These are phyloP conservation scores for Knufia petricola DNA, from an alignment of 2,329 filamentous ascomycete species.

Conservation along the genomic window DNA sequence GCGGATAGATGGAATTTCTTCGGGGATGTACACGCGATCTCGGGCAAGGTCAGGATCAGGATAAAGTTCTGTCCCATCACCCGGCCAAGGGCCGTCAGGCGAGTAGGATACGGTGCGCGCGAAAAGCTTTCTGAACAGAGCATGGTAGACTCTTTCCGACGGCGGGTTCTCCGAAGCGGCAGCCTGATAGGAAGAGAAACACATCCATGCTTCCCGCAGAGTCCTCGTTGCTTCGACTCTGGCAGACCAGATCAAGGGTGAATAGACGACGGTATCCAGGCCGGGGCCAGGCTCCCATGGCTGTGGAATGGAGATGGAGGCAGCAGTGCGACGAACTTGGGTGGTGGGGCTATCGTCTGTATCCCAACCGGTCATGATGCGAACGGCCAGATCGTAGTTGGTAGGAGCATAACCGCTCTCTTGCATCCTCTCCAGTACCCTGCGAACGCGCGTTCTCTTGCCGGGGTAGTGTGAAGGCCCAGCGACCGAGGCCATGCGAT, in stretches of 20 bases:
- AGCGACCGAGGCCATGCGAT: constrained; percentile 47
- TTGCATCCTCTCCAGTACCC: constrained; percentile 46
- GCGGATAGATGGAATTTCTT: constrained; percentile 43
- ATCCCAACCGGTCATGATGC: constrained; percentile 53
- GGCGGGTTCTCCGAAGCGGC: constrained; percentile 24
- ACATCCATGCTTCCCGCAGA: constrained; percentile 55
- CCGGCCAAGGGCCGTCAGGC: constrained; percentile 36
- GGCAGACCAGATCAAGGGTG: constrained; percentile 42
- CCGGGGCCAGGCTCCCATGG: constrained; percentile 13
- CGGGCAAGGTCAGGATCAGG: constrained; percentile 48
- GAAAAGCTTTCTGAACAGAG: constrained; percentile 49
- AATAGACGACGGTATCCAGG: constrained; percentile 15
- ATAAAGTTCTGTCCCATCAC: constrained; percentile 46
- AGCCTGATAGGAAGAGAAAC: constrained; percentile 49
- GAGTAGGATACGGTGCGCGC: constrained; percentile 24
- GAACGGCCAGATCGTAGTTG: constrained; percentile 45
- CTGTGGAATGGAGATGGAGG: constrained; percentile 12
- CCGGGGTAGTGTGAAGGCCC: constrained; percentile 37
- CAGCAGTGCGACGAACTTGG: constrained; percentile 44
- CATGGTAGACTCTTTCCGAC: constrained; percentile 34
- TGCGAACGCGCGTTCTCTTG: constrained; percentile 47
- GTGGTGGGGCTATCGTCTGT: constrained; percentile 54
- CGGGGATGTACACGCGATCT: constrained; percentile 48
- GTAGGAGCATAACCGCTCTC: constrained; percentile 48
- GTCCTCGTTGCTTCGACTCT: constrained; percentile 52